phyloP scores from a whole-genome alignment of 1,284 basidiomycete species.

The Acaromyces ingoldii region DNA sequence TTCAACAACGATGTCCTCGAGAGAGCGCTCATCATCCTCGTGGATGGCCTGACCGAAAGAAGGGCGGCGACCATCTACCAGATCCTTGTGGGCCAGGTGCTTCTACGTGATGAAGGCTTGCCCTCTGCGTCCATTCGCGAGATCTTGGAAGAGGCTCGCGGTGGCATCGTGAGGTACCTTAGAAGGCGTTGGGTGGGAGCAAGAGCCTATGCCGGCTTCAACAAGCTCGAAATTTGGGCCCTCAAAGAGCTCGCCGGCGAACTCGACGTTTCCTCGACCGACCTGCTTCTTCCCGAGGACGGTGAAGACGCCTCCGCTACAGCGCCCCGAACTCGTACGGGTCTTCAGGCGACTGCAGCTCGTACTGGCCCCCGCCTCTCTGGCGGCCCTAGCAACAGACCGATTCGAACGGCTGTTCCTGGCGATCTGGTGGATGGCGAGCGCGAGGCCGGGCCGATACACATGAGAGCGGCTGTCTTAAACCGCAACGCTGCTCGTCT shows the following conservation, averaged over 20 bases:
- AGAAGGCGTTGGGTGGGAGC: constrained; percentile 64
- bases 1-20: constrained; percentile 37
- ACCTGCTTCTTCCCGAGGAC: constrained; percentile 28
- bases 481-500: constrained; percentile 38
- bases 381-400: no score
- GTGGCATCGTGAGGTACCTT: constrained; percentile 30
- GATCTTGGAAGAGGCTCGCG: constrained; percentile 29
- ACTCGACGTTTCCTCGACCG: constrained; percentile 25
- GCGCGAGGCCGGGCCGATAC: constrained; percentile 33
- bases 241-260: constrained; percentile 69
- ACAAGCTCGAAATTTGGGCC: constrained; percentile 73
- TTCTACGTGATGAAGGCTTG: constrained; percentile 34
- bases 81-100: constrained; percentile 34
- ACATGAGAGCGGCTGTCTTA: constrained; percentile 38
- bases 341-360: constrained; percentile 5
- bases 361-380: no score
- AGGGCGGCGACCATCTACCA: constrained; percentile 31
- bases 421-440: constrained; percentile 16
- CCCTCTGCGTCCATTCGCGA: constrained; percentile 6
- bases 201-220: constrained; percentile 72
- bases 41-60: constrained; percentile 37
- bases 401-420: not conserved
- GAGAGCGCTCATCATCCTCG: constrained; percentile 31
- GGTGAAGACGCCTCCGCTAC: constrained; percentile 5
- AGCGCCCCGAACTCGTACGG: not conserved